Conservation (phyloP, 805 yeast species). For the Saturnispora gosingensis region DNA sequence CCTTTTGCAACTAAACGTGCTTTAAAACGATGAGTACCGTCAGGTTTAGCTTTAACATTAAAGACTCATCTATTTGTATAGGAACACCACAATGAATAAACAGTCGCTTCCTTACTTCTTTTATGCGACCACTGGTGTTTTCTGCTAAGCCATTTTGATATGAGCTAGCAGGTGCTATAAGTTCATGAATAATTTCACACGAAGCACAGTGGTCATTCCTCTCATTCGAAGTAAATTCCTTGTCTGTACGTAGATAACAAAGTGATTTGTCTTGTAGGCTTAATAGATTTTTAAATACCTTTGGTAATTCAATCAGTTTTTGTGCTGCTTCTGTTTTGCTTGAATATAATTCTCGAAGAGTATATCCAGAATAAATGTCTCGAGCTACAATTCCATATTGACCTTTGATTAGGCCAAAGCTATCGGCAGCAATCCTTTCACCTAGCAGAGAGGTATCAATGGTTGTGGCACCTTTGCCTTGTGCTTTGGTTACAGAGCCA, state of each 20-base stretch:
- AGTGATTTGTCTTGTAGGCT: background rate
- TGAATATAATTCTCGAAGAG: background rate
- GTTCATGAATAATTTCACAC: background rate
- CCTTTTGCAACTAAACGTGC: conserved; percentile 9
- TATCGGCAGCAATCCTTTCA: background rate
- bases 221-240: background rate
- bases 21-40: conserved; percentile 5
- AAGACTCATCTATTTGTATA: no score
- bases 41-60: conserved; percentile 1
- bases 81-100: background rate
- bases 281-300: background rate
- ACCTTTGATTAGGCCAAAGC: background rate
- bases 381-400: background rate
- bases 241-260: background rate
- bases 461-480: background rate
- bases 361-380: background rate
- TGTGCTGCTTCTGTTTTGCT: background rate
- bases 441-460: background rate
- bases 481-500: background rate
- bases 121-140: background rate
- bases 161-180: background rate
- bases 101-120: background rate
- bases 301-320: background rate
- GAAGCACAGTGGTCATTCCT: background rate
- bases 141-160: conserved; percentile 3